Evolutionary conservation across 2,329 filamentous ascomycete genomes (phyloP).

Genomic region (Trichoderma breve): DNA sequence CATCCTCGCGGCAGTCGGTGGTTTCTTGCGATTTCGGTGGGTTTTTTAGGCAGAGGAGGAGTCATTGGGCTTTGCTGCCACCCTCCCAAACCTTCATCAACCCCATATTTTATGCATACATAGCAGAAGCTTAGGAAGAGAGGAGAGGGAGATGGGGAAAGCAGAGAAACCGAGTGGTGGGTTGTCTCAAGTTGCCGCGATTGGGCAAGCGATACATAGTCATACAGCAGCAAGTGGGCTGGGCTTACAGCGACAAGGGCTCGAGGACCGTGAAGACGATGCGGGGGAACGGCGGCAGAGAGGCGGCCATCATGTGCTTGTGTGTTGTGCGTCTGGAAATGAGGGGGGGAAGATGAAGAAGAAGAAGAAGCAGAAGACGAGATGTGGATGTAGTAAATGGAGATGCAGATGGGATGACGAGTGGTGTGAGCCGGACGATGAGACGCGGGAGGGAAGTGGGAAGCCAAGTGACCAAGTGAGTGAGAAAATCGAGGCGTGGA

Average conservation of each 20-base stretch:
- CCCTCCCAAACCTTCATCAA: neutral
- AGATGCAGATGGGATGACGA: neutral
- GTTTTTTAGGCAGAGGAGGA: neutral
- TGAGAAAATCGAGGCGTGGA: neutral
- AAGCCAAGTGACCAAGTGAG: neutral
- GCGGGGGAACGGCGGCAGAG: conserved; percentile 62
- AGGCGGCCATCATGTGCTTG: conserved; percentile 52
- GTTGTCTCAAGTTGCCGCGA: neutral
- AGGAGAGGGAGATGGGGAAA: neutral
- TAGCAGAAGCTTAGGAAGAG: neutral
- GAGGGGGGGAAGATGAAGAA: neutral
- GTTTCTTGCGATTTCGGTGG: neutral
- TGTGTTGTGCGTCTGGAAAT: neutral
- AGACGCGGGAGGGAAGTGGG: neutral
- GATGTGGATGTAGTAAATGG: neutral
- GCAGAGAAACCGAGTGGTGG: neutral
- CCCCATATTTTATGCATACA: neutral
- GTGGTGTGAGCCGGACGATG: neutral
- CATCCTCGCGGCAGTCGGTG: neutral
- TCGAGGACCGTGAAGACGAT: conserved; percentile 67
- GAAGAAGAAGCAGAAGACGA: neutral
- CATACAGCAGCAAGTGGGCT: neutral
- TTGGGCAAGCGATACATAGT: neutral
- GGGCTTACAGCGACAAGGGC: conserved; percentile 62
- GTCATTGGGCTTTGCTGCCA: neutral